Evolutionary conservation across 371 early-diverging fungal species (phyloP), one percentile per base, ranked within the genome.

Genomic region (Mucor mucedo): DNA sequence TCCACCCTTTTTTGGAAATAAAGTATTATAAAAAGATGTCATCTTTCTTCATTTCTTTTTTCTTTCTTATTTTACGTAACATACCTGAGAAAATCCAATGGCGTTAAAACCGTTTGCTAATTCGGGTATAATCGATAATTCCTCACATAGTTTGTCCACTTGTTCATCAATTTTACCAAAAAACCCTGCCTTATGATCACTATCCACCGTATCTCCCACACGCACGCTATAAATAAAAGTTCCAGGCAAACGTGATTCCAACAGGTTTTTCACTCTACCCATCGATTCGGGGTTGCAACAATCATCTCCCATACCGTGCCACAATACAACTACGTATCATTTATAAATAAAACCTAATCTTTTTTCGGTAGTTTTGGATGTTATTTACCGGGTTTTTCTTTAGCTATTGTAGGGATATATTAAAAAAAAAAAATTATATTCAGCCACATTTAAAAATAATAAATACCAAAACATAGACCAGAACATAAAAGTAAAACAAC

Each of bases 291-390:
- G 81, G 71, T 89, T 86, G 68, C 91, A 91, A 72, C 92, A 91
- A 53, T 84, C 83, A 68, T 97, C 97, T 10, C 97, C 97, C 95
- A 95, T 93, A 10, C 93, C 94, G 72, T 94, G 94, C 90, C 92
- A 92, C 21, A 94, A 59, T 0, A 93, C 92, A 33, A 93, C 88
- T 69, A 7, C 4, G 2, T 11, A 1, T 44, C 4, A 42, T 33
- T 42, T 21, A 29, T 32, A 39, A 42, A 3, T 14, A 27, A 47
- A 21, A n/a, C 45, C 27, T 52, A 27, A 27, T 4, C 27, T 27
- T 35, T 9, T 10, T 14, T 27, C 2, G 28, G 11, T 49, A 11
- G 27, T 28, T 33, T 42, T 13, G 2, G 21, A 4, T 38, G 7
- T 11, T 35, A 28, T 58, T 55, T 62, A 62, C 62, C 62, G 30